phyloP scores from a whole-genome alignment of 768 basidiomycete genomes.

The Cubamyces lactineus region DNA sequence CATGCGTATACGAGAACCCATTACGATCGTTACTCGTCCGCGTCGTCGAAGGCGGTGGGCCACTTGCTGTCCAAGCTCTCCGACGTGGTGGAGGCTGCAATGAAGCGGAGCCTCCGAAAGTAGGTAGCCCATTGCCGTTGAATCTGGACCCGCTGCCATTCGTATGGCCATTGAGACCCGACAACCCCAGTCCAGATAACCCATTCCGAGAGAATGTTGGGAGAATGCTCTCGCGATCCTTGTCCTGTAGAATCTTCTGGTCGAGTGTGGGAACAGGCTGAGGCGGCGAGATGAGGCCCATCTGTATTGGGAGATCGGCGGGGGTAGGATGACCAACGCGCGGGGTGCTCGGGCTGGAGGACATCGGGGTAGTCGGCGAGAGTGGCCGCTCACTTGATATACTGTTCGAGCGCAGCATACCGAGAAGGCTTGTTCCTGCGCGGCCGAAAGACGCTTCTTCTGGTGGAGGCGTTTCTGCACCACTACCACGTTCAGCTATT shows the following conservation, averaged over 20 bases:
- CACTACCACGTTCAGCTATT: slow-evolving; percentile 32
- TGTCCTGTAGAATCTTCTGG: slow-evolving; percentile 44
- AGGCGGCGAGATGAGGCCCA: slow-evolving; percentile 24
- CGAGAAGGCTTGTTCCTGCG: slow-evolving; percentile 57
- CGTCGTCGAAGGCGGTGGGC: slow-evolving; percentile 14
- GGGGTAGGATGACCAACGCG: slow-evolving; percentile 17
- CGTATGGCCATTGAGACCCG: slow-evolving; percentile 7
- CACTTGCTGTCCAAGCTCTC: slow-evolving; percentile 20
- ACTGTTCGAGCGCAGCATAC: slow-evolving; percentile 50
- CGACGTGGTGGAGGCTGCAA: slow-evolving; percentile 38
- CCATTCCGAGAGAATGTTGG: slow-evolving; percentile 8
- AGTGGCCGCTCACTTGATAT: slow-evolving; percentile 30
- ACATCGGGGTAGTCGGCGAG: slow-evolving; percentile 25
- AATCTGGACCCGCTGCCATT: slow-evolving; percentile 31
- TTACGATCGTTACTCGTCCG: slow-evolving; percentile 34
- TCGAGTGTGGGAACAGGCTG: slow-evolving; percentile 36
- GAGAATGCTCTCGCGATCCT: slow-evolving; percentile 33
- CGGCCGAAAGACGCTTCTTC: slow-evolving; percentile 61
- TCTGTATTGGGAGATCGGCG: slow-evolving; percentile 42
- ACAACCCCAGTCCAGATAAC: background rate
- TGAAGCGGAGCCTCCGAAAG: slow-evolving; percentile 30
- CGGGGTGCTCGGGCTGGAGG: slow-evolving; percentile 31
- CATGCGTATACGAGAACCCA: slow-evolving; percentile 34
- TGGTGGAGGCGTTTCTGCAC: slow-evolving; percentile 31
- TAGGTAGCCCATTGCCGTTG: slow-evolving; percentile 27